Percentiles rank a stretch among this genome's conserved stretches.
Conservation (phyloP, 768 basidiomycete species). For the Termitomyces sp. region DNA sequence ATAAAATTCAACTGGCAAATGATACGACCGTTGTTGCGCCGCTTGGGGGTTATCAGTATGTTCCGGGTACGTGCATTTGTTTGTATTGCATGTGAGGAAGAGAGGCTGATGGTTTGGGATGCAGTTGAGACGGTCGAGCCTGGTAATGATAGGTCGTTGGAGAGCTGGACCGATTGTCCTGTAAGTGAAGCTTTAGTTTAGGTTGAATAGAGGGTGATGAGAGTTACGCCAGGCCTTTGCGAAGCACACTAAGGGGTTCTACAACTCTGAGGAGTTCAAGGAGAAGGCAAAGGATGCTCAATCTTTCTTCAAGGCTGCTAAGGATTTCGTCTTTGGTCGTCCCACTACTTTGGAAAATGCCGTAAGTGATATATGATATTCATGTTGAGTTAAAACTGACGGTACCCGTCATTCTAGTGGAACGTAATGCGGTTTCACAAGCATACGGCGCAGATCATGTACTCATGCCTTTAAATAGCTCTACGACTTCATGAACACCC, state of each 20-base stretch:
- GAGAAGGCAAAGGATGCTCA: slow-evolving; percentile 50
- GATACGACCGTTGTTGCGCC: slow-evolving; percentile 70
- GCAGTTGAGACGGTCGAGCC: slow-evolving; percentile 86
- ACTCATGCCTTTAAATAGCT: slow-evolving; percentile 40
- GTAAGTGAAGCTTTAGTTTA: slow-evolving; percentile 24
- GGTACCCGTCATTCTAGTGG: slow-evolving; percentile 50
- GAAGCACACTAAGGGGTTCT: slow-evolving; percentile 59
- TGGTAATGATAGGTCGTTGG: slow-evolving; percentile 76
- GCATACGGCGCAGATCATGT: too few relatives aligned
- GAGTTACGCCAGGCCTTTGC: slow-evolving; percentile 51
- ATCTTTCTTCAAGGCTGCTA: slow-evolving; percentile 64
- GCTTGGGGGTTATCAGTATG: slow-evolving; percentile 82
- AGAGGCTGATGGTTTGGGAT: slow-evolving; percentile 3
- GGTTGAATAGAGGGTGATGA: background rate
- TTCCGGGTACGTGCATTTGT: slow-evolving; percentile 52
- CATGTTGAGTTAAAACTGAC: background rate
- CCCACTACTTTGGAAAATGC: slow-evolving; percentile 67
- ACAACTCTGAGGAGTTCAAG: slow-evolving; percentile 68
- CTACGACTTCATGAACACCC: slow-evolving; percentile 74
- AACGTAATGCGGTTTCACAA: slow-evolving; percentile 51
- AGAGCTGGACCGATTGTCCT: slow-evolving; percentile 70
- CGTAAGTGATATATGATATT: slow-evolving; percentile 38
- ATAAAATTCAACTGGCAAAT: slow-evolving; percentile 78
- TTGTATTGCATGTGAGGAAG: background rate
- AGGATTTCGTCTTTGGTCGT: slow-evolving; percentile 72